Conservation (phyloP, 768 basidiomycete genomes). For the Tricholoma matsutake region DNA sequence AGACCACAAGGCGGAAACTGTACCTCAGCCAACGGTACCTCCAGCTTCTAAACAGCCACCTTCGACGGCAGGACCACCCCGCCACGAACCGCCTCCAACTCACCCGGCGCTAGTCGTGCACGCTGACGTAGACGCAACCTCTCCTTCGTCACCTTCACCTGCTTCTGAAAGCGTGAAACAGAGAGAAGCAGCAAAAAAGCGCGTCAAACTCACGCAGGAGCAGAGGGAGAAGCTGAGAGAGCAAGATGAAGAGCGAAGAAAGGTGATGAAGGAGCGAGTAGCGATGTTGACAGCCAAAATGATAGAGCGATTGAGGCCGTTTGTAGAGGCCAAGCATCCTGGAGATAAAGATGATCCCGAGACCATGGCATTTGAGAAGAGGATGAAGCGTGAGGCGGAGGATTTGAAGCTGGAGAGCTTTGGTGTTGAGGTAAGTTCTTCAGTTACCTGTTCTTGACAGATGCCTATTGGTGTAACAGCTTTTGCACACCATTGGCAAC, state of each 20-base stretch:
- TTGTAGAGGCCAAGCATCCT: slow-evolving; percentile 86
- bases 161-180: slow-evolving; percentile 39
- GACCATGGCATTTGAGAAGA: slow-evolving; percentile 71
- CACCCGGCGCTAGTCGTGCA: slow-evolving; percentile 20
- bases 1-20: background rate
- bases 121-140: slow-evolving; percentile 11
- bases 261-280: slow-evolving; percentile 78
- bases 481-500: slow-evolving; percentile 86
- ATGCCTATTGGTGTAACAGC: slow-evolving; percentile 35
- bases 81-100: slow-evolving; percentile 2
- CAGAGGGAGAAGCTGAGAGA: slow-evolving; percentile 82
- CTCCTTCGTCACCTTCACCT: slow-evolving; percentile 21
- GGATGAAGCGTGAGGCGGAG: slow-evolving; percentile 81
- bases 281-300: slow-evolving; percentile 74
- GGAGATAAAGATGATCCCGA: slow-evolving; percentile 81
- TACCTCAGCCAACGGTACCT: slow-evolving; percentile 8
- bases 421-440: slow-evolving; percentile 77
- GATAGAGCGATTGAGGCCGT: slow-evolving; percentile 80
- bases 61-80: slow-evolving; percentile 8
- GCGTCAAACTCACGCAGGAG: slow-evolving; percentile 67
- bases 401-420: slow-evolving; percentile 97
- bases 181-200: slow-evolving; percentile 39
- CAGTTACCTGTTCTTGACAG: background rate
- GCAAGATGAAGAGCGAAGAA: slow-evolving; percentile 77
- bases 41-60: slow-evolving; percentile 6